Percentiles rank a stretch among this genome's conserved stretches.
These are phyloP conservation scores for Microbotryomycetes sp. DNA, from an alignment of 1,284 basidiomycete species.

Conservation along the genomic window DNA sequence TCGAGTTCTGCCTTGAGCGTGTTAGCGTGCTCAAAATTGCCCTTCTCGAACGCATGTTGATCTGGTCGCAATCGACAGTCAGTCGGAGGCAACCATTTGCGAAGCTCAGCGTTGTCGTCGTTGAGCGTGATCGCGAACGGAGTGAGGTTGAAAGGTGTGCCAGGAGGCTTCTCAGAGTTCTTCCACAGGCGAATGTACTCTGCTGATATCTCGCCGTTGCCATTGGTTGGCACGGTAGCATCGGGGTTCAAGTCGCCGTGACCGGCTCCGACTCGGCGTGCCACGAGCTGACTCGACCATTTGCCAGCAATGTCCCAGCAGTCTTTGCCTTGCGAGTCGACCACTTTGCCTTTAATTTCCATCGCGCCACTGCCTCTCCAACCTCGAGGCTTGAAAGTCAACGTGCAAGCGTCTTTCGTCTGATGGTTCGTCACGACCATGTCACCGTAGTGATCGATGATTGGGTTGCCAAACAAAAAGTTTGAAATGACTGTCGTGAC, in stretches of 20 bases:
- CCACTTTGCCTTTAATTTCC: conserved; percentile 83
- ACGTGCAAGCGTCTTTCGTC: conserved; percentile 78
- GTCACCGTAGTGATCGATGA: conserved; percentile 95
- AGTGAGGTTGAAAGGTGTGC: conserved; percentile 83
- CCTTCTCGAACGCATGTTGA: conserved; percentile 58
- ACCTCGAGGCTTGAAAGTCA: conserved; percentile 93
- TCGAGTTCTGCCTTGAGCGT: conserved; percentile 79
- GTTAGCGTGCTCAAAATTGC: conserved; percentile 66
- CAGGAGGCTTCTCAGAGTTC: conserved; percentile 70
- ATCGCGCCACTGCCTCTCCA: conserved; percentile 89
- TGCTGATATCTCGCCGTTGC: conserved; percentile 21
- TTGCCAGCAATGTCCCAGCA: conserved; percentile 89
- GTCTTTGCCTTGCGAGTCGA: conserved; percentile 58
- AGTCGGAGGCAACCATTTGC: conserved; percentile 73
- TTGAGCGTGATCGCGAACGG: conserved; percentile 91
- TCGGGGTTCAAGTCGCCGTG: conserved; percentile 69
- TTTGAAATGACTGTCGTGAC: conserved; percentile 89
- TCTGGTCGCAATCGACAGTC: conserved; percentile 92
- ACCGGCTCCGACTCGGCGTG: conserved; percentile 62
- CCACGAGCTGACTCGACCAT: conserved; percentile 92
- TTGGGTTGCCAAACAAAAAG: conserved; percentile 85
- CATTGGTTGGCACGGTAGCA: conserved; percentile 38
- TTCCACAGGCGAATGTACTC: conserved; percentile 84
- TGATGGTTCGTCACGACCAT: conserved; percentile 83
- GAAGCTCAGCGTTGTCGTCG: conserved; percentile 63